Evolutionary conservation across 495 filamentous ascomycete species (phyloP).

Genomic region (Tuber aestivum): DNA sequence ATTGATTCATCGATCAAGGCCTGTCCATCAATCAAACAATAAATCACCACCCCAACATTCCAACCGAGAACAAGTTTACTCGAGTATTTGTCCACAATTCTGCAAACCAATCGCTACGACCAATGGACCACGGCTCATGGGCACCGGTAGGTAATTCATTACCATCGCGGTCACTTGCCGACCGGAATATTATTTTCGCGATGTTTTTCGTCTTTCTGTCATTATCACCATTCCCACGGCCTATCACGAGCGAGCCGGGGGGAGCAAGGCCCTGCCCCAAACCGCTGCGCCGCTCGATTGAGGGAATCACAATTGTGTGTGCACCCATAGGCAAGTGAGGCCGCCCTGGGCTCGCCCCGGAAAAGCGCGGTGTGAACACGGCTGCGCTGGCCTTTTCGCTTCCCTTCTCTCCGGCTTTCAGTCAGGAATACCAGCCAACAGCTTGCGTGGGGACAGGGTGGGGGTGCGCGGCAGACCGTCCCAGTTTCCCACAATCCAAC

Average conservation of each 20-base stretch:
- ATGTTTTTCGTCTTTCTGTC: neutral
- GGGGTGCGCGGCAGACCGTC: conserved; percentile 20
- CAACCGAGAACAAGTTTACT: conserved; percentile 1
- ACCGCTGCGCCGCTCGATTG: neutral
- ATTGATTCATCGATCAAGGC: conserved; percentile 2
- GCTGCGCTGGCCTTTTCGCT: conserved; percentile 17
- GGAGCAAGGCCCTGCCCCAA: neutral
- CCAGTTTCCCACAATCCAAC: conserved; percentile 24
- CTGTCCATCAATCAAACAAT: neutral
- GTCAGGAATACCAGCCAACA: conserved; percentile 18
- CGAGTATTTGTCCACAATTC: neutral
- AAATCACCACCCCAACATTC: conserved; percentile 1
- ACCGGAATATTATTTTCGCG: conserved; percentile 1
- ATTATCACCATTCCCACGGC: neutral
- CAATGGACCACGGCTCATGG: neutral
- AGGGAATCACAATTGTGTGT: neutral
- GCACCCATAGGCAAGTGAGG: neutral
- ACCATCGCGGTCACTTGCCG: neutral
- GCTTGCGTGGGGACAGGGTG: conserved; percentile 21
- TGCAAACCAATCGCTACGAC: neutral
- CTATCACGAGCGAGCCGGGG: neutral
- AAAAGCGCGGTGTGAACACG: conserved; percentile 8
- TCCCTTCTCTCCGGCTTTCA: conserved; percentile 7
- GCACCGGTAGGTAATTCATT: too few species aligned
- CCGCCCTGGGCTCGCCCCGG: neutral